Base-by-base conservation (phyloP, 371 early-diverging fungal genomes). In the Batkoa obscura region DNA sequence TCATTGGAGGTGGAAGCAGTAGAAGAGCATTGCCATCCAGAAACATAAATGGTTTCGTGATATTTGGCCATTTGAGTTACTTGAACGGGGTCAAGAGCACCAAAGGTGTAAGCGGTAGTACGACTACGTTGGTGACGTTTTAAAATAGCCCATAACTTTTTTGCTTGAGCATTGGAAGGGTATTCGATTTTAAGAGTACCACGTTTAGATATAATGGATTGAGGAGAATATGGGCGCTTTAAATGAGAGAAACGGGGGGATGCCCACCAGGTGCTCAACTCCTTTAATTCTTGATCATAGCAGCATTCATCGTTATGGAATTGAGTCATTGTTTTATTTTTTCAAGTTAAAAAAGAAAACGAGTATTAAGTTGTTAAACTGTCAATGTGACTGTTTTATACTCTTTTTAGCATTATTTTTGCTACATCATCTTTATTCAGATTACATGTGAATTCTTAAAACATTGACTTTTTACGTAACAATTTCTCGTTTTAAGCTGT, bases 1-100 rank as follows among this genome's bases (percentile, higher is more conserved):
- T 97, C 97, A 75, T 97, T 94, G 65, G 87, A 82, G 60, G 89
- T 77, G 48, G 91, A 90, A 56, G 97, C 97, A 36, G 95, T 96
- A 30, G 95, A 94, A 37, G 94, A 94, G 62, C 87, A 93, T 66
- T 96, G 95, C 97, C 97, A 96, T 13, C 97, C 95, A 12, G 90
- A 90, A 9, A 96, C 95, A 68, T 96, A 96, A 62, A 95, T 86
- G 33, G 97, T 94, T 62, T 97, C 95, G 57, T 95, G 73, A 70
- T 93, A 90, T 70, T 92, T 88, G 54, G 88, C 91, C 97, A 96
- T 96, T 71, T 93, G 95, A 35, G 87, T 79, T 41, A 94, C 90
- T 73, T 91, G 93, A 60, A 93, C 80, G 41, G 93, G 88, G 64
- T 95, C 94, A 48, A 95, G 75, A 46, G 86, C 79, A 53, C 97